Evolutionary conservation across 805 yeast genomes (phyloP), one percentile per base, ranked within the genome.

Genomic region (Sugiyamaella chiloensis): DNA sequence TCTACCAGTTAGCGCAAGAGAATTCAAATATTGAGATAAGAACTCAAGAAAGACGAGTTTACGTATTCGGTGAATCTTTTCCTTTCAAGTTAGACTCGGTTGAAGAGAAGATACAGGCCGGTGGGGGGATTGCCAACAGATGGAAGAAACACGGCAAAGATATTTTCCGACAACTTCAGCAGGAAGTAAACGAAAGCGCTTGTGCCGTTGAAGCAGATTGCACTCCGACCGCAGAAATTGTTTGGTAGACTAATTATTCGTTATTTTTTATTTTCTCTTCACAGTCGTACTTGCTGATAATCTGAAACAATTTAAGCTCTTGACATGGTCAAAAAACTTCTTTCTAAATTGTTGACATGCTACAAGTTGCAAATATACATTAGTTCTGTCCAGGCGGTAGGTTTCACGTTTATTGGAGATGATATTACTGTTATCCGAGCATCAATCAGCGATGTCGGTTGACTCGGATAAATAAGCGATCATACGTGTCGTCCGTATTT

Each of bases 51-150:
- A 42, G 48, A 4, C 21, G 37, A 9, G 52, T 48, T 8, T 19
- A 6, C 3, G 34, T 48, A 11, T 20, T 30, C 20, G 52, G 52
- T 5, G 24, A 39, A 29, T 20, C 40, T 34, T 48, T 45, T 35
- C 40, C 48, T 5, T 48, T 48, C 45, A 48, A 48, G 40, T 41
- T 48, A n/a, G 52, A 48, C 23, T 24, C 12, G 12, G 21, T 48
- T 12, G 52, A 48, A 27, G 44, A 44, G 19, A 20, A 16, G 20
- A 49, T 48, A 4, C 52, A 48, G 29, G 44, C 40, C 5, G 40
- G 52, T 17, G 52, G 52, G 8, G 52, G 52, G 14, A 44, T 48
- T 31, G 24, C 44, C 23, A 48, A 48, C 12, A 19, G 52, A 30
- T 48, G 47, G 47, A 39, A 35, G 45, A 44, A 44, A 16, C 32